These are phyloP conservation scores for Calonectria henricotiae DNA, from an alignment of 2,329 filamentous ascomycete genomes.

Conservation along the genomic window DNA sequence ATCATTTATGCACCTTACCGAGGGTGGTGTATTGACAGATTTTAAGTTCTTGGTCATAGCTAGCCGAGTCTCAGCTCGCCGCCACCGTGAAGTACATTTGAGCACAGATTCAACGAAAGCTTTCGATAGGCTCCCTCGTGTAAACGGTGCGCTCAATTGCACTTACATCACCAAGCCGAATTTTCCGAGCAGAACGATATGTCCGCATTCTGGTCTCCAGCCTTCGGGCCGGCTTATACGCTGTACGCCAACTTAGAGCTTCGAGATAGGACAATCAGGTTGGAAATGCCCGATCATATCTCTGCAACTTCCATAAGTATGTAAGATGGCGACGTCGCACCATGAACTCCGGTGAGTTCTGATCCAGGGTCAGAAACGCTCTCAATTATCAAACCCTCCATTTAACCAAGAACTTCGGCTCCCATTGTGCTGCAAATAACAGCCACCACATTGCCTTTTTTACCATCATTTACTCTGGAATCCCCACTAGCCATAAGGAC, in stretches of 20 bases:
- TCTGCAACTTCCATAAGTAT: not conserved
- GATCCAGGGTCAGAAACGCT: not conserved
- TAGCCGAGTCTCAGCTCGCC: too few relatives aligned
- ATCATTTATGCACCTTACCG: not conserved
- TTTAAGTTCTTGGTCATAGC: not conserved
- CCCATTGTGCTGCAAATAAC: not conserved
- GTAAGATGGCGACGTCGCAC: not conserved
- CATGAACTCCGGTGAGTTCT: not conserved
- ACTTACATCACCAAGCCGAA: not conserved
- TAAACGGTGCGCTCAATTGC: too few relatives aligned
- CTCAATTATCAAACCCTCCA: not conserved
- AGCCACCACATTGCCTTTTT: not conserved
- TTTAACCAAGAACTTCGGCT: not conserved
- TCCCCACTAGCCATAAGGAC: not conserved
- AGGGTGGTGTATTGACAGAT: not conserved
- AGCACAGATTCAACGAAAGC: not conserved
- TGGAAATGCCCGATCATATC: not conserved
- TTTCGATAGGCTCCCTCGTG: not conserved
- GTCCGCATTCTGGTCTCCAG: not conserved
- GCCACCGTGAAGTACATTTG: not conserved
- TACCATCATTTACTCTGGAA: slow-evolving; percentile 4
- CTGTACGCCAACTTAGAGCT: not conserved
- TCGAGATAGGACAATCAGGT: not conserved
- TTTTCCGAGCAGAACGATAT: not conserved
- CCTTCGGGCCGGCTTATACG: not conserved